Percentiles rank a stretch among this genome's conserved stretches.
Evolutionary conservation across 2,329 filamentous ascomycete genomes (phyloP).

Genomic region (Epichloe typhina): DNA sequence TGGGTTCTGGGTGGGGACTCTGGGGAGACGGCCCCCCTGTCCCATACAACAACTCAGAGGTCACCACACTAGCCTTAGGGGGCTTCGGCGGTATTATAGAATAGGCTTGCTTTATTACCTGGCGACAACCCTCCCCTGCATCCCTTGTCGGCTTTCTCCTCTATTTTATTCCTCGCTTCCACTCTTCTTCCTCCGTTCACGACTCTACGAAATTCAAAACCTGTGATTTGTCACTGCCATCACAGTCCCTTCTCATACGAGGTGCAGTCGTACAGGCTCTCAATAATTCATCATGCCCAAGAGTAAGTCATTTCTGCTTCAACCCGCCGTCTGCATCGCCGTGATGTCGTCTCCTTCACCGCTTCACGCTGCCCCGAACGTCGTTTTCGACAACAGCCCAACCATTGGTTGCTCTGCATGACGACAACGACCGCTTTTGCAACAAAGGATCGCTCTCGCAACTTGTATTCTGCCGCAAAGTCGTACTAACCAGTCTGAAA

Average conservation of each 20-base stretch:
- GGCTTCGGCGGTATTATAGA: background rate
- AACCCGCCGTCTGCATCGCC: too few relatives aligned
- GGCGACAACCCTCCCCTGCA: background rate
- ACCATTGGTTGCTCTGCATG: too few relatives aligned
- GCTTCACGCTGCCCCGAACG: too few relatives aligned
- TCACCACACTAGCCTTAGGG: too few relatives aligned
- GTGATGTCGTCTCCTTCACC: too few relatives aligned
- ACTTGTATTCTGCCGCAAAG: background rate
- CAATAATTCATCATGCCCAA: slow-evolving; percentile 5
- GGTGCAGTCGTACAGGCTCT: background rate
- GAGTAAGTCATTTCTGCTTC: slow-evolving; percentile 7
- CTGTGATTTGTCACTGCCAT: background rate
- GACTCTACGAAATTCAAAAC: background rate
- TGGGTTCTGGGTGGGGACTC: too few relatives aligned
- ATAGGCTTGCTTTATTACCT: background rate
- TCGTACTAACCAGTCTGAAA: too few relatives aligned
- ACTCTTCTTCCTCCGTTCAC: background rate
- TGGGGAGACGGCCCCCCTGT: too few relatives aligned
- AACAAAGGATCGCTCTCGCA: too few relatives aligned
- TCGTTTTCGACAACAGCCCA: too few relatives aligned
- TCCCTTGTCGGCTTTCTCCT: background rate
- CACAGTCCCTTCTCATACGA: background rate
- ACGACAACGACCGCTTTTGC: too few relatives aligned
- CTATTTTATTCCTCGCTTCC: background rate
- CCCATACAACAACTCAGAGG: too few relatives aligned